Percentiles rank a stretch among this genome's conserved stretches.
These are phyloP conservation scores for Nakazawaea molendinolei DNA, from an alignment of 805 yeast genomes.

Conservation along the genomic window DNA sequence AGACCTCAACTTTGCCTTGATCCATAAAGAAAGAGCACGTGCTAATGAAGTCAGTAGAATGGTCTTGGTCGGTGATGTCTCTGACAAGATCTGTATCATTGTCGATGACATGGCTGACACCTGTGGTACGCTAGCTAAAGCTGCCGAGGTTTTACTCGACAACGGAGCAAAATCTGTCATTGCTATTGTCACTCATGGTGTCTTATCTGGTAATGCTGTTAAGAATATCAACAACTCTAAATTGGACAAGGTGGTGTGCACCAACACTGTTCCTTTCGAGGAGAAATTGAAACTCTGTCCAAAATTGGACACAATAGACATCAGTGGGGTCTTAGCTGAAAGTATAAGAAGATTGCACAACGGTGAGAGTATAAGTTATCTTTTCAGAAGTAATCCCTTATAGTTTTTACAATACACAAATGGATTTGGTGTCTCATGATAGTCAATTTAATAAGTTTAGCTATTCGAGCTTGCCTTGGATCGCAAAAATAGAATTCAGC, in stretches of 20 bases:
- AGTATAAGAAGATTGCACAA: slow-evolving; percentile 80
- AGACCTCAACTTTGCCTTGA: slow-evolving; percentile 76
- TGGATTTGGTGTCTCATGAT: too few relatives aligned
- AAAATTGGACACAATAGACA: slow-evolving; percentile 61
- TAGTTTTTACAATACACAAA: slow-evolving; percentile 11
- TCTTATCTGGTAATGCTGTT: slow-evolving; percentile 68
- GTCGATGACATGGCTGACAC: slow-evolving; percentile 91
- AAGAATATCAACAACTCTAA: slow-evolving; percentile 63
- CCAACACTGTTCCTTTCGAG: slow-evolving; percentile 75
- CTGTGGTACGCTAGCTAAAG: slow-evolving; percentile 80
- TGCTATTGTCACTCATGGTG: slow-evolving; percentile 81
- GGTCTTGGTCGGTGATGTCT: slow-evolving; percentile 83
- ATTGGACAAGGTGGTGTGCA: slow-evolving; percentile 65
- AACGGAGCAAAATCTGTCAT: slow-evolving; percentile 67
- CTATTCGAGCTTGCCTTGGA: too few relatives aligned
- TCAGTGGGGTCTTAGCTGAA: slow-evolving; percentile 71
- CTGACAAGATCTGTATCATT: slow-evolving; percentile 66
- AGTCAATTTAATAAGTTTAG: too few relatives aligned
- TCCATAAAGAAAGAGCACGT: slow-evolving; percentile 77
- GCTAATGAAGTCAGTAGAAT: slow-evolving; percentile 80
- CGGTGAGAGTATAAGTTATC: slow-evolving; percentile 79
- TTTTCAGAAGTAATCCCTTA: slow-evolving; percentile 62
- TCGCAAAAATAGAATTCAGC: too few relatives aligned
- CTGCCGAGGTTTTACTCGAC: slow-evolving; percentile 66
- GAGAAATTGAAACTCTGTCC: slow-evolving; percentile 54